phyloP scores from a whole-genome alignment of 352 stramenopile species.

The Bremia lactucae region DNA sequence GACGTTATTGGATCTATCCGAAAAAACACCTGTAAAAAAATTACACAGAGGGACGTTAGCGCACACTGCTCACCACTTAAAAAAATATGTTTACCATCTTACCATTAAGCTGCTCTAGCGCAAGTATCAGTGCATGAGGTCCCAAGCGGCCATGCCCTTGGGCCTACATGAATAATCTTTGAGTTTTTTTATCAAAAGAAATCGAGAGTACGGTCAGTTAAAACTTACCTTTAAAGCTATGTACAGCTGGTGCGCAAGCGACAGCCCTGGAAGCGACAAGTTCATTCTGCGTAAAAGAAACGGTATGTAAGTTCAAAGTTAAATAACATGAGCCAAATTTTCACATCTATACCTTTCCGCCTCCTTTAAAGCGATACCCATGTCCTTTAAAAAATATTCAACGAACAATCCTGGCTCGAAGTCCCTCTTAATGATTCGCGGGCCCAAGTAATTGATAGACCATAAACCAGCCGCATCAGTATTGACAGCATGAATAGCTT shows the following conservation, averaged over 20 bases:
- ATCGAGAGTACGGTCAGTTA: background rate
- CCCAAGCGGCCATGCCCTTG: conserved; percentile 72
- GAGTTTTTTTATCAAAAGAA: conserved; percentile 1
- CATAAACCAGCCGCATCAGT: conserved; percentile 79
- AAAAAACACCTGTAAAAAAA: conserved; percentile 30
- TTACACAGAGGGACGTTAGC: background rate
- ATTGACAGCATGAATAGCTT: conserved; percentile 80
- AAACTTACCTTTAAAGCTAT: conserved; percentile 59
- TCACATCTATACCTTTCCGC: conserved; percentile 36
- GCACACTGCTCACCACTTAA: background rate
- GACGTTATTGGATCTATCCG: conserved; percentile 29
- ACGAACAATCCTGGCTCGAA: conserved; percentile 87
- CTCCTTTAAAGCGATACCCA: conserved; percentile 85
- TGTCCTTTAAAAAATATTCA: conserved; percentile 88
- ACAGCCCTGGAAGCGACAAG: conserved; percentile 71
- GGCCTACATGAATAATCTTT: conserved; percentile 24
- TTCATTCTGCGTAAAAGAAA: conserved; percentile 49
- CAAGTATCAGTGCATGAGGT: conserved; percentile 81
- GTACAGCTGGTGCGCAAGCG: conserved; percentile 82
- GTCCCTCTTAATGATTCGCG: conserved; percentile 79
- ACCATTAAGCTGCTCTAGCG: conserved; percentile 83
- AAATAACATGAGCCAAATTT: background rate
- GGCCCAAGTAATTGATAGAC: conserved; percentile 86
- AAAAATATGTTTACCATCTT: background rate
- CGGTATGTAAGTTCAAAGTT: background rate